Evolutionary conservation across 75 land plant genomes (phyloP), one percentile per base, ranked within the genome.

Genomic region (Adiantum capillusveneris): DNA sequence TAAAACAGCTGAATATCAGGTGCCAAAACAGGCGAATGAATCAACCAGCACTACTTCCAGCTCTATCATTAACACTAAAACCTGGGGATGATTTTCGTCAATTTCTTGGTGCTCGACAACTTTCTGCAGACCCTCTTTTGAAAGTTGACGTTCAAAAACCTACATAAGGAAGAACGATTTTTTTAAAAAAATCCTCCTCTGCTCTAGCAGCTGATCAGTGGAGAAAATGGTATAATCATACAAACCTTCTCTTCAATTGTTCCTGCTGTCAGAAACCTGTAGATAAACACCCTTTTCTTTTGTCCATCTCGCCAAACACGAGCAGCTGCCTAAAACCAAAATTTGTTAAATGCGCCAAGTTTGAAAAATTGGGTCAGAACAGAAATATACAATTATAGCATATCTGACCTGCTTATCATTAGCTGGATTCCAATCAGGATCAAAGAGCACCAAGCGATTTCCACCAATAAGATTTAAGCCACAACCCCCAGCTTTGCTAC

Each of bases 351-450:
- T 5, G 37, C 9, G 9, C 37, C 9, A 34, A 34, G 9, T 34
- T 34, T 9, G 9, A 34, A 5, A 5, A 3, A 34, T 34, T 9
- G 9, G 37, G 3, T 9, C 9, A 34, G 7, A 46, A 6, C 5
- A 17, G 12, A 46, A n/a, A 3, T 21, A 46, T 17, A 21, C 21
- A 22, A 53, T 22, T 39, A 42, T 6, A n/a, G 5, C 27, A 67
- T 22, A 0, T 36, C 44, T 42, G 62, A 94, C 98, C 79, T 94
- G 98, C 50, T 94, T 94, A 65, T 94, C 98, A 77, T 86, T 94
- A 26, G 98, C 98, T 64, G 98, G 98, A 64, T 94, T 94, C 98
- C 98, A 94, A 57, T 94, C 98, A 58, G 98, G 98, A 78, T 94
- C 98, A 89, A 94, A 94, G n/a, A 94, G 74, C 18, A 94, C 87